A percentile compares a stretch with the other conserved stretches of the same genome.
These are phyloP conservation scores for Cystobasidium slooffiae DNA, from an alignment of 1,284 basidiomycete genomes.

Conservation along the genomic window DNA sequence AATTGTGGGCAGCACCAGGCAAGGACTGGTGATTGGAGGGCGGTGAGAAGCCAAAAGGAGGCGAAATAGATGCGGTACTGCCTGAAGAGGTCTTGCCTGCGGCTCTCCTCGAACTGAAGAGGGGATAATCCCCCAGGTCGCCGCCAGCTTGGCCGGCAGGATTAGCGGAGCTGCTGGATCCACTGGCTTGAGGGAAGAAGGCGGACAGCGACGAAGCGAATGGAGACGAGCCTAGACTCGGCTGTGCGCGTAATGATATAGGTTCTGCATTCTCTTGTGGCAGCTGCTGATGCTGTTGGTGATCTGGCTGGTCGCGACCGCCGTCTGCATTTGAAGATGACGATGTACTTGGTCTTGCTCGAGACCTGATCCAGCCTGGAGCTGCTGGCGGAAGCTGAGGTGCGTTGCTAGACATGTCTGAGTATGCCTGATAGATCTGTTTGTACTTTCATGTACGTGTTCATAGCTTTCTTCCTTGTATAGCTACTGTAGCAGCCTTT, in stretches of 20 bases:
- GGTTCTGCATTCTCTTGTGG: neutral
- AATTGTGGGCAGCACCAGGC: neutral
- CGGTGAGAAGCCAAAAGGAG: conserved; percentile 15
- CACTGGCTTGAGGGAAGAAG: conserved; percentile 19
- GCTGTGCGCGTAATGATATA: neutral
- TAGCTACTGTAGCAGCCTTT: too few relatives aligned
- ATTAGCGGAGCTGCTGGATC: neutral
- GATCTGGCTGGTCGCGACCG: neutral
- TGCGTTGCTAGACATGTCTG: neutral
- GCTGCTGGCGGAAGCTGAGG: neutral
- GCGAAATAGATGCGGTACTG: neutral
- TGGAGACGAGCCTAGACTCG: neutral
- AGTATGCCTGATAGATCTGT: neutral
- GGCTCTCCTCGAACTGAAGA: conserved; percentile 23
- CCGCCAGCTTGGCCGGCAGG: neutral
- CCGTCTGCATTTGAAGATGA: neutral
- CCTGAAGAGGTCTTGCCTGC: neutral
- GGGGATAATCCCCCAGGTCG: conserved; percentile 18
- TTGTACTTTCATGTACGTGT: neutral
- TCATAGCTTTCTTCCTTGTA: neutral
- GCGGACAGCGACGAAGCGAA: conserved; percentile 39
- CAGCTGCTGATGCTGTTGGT: neutral
- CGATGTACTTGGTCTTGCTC: neutral
- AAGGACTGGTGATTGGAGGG: conserved; percentile 2
- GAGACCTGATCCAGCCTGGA: conserved; percentile 10